Evolutionary conservation across 2,329 filamentous ascomycete genomes (phyloP).

Genomic region (Ceratocystis harringtonii): DNA sequence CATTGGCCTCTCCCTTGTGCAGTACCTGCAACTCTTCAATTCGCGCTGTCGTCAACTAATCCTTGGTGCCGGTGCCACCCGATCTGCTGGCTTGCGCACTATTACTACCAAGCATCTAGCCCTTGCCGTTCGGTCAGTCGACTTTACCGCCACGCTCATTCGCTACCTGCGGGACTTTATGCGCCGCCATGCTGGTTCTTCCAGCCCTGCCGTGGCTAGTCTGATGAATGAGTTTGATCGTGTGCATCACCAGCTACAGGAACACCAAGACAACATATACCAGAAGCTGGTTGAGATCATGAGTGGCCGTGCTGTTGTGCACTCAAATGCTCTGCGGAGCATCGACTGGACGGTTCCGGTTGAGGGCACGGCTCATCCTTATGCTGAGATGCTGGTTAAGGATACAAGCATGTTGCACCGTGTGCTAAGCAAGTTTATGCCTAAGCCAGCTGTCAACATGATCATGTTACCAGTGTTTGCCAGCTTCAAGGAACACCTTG

Average conservation of each 20-base stretch:
- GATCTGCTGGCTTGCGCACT: slow-evolving; percentile 79
- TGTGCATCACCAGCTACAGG: slow-evolving; percentile 65
- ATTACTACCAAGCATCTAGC: slow-evolving; percentile 94
- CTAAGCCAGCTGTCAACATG: slow-evolving; percentile 57
- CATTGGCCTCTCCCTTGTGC: slow-evolving; percentile 61
- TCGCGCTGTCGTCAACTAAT: slow-evolving; percentile 93
- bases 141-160: slow-evolving; percentile 73
- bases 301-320: slow-evolving; percentile 57
- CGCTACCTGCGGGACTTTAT: slow-evolving; percentile 87
- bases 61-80: slow-evolving; percentile 80
- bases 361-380: slow-evolving; percentile 35
- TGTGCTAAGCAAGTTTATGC: slow-evolving; percentile 67
- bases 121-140: slow-evolving; percentile 74
- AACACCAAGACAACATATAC: slow-evolving; percentile 80
- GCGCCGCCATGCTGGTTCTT: slow-evolving; percentile 52
- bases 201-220: slow-evolving; percentile 32
- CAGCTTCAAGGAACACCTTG: slow-evolving; percentile 67
- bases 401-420: slow-evolving; percentile 76
- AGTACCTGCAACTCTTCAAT: slow-evolving; percentile 87
- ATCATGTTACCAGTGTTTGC: slow-evolving; percentile 79
- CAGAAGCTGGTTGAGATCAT: slow-evolving; percentile 92
- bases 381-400: slow-evolving; percentile 77
- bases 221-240: slow-evolving; percentile 80
- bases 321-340: slow-evolving; percentile 58
- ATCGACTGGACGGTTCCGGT: slow-evolving; percentile 48